A percentile compares a stretch with the other conserved stretches of the same genome.
Evolutionary conservation across 2,329 filamentous ascomycete species (phyloP).

Genomic region (Talaromyces sp.): DNA sequence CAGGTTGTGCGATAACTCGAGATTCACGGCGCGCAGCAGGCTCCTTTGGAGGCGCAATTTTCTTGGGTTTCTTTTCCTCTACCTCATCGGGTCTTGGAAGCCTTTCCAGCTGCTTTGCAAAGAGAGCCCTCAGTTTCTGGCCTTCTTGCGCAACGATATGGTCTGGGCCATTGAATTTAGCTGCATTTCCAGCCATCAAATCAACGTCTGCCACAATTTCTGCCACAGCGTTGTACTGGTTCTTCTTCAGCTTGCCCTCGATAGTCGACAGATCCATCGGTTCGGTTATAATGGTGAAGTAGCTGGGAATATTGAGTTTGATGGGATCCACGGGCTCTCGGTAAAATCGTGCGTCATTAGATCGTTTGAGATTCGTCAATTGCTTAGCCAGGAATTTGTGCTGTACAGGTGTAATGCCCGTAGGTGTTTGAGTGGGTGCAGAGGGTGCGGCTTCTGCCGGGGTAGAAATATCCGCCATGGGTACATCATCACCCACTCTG

Average conservation of each 20-base stretch:
- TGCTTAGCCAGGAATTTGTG: constrained; percentile 42
- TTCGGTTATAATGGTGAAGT: constrained; percentile 67
- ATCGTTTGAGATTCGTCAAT: constrained; percentile 67
- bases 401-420: constrained; percentile 41
- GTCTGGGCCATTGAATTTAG: constrained; percentile 74
- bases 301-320: constrained; percentile 71
- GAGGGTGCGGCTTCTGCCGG: constrained; percentile 28
- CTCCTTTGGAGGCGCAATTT: constrained; percentile 39
- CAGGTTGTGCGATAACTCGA: constrained; percentile 42
- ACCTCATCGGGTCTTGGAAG: constrained; percentile 56
- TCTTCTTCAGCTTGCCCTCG: constrained; percentile 72
- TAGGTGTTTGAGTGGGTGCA: constrained; percentile 15
- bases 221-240: constrained; percentile 66
- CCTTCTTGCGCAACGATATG: constrained; percentile 71
- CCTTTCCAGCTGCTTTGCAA: constrained; percentile 59
- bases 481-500: constrained; percentile 61
- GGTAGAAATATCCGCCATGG: constrained; percentile 42
- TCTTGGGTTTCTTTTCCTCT: constrained; percentile 61
- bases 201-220: constrained; percentile 72
- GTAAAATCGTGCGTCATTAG: constrained; percentile 74
- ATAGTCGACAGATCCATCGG: constrained; percentile 85
- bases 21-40: constrained; percentile 50
- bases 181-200: constrained; percentile 74
- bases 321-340: constrained; percentile 71
- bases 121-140: constrained; percentile 58